A percentile compares a stretch with the other conserved stretches of the same genome.
Evolutionary conservation across 139 green algal genomes (phyloP).

Genomic region (Dunaliella sp.): DNA sequence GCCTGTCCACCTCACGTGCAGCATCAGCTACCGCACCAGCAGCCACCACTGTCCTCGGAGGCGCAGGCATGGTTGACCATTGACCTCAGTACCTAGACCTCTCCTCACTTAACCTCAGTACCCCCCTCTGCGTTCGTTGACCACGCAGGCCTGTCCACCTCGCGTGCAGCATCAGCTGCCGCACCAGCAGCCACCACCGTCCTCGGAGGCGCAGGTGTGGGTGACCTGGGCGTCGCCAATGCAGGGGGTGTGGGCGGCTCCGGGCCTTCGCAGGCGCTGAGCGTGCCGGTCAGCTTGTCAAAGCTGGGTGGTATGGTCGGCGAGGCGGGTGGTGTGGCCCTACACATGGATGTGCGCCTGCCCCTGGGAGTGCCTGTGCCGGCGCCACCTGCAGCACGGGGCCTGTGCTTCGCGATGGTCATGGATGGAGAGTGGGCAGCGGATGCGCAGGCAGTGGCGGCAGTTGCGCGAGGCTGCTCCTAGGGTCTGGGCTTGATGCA

Average conservation of each 20-base stretch:
- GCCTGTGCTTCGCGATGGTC: neutral
- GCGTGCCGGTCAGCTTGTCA: neutral
- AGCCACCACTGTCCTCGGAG: too few species aligned
- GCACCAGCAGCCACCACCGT: neutral
- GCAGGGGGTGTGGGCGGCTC: neutral
- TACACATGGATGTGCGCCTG: neutral
- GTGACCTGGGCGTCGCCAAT: neutral
- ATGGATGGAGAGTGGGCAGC: neutral
- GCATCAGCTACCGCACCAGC: too few species aligned
- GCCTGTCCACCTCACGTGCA: too few species aligned
- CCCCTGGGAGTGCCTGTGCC: neutral
- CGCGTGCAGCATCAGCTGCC: neutral
- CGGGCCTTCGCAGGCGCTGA: neutral
- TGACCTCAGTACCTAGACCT: too few species aligned
- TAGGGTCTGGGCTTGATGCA: too few species aligned
- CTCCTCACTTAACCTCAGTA: too few species aligned
- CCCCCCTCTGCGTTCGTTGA: too few species aligned
- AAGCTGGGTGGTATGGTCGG: neutral
- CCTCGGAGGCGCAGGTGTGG: neutral
- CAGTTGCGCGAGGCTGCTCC: too few species aligned
- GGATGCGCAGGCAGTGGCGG: too few species aligned
- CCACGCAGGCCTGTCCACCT: neutral
- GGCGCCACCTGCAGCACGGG: neutral
- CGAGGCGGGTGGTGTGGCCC: neutral
- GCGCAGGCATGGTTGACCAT: too few species aligned